Base-by-base conservation (phyloP, 169 alveolate genomes). In the Cryptosporidium muris region DNA sequence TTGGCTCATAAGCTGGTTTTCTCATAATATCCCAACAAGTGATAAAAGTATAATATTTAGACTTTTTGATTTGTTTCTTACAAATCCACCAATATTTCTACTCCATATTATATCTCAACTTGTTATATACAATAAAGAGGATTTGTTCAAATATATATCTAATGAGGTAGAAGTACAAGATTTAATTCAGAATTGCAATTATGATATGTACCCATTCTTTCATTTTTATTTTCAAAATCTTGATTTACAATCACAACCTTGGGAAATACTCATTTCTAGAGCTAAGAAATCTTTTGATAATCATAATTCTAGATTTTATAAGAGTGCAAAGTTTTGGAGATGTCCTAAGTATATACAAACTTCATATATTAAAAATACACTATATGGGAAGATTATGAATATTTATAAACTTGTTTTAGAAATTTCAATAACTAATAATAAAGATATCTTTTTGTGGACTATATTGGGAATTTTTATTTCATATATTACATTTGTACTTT, bases 1-100 rank as follows among this genome's bases (percentile, higher is more conserved):
- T n/a, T 92, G 95, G 95, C 47, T 92, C 3, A 64, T 92, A 6
- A 92, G 94, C 6, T 92, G 92, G 92, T 90, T 92, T 54, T 63
- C 93, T 9, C 95, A 92, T 56, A 88, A 90, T 66, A 51, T 92
- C 5, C 47, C 85, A 7, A 14, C 43, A 14, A 53, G 43, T 45
- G 4, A 48, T 5, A 45, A 36, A 6, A 43, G 60, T 14, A 7
- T 74, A 38, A 36, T 58, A 58, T 74, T 47, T 42, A 45, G 47
- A 9, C 25, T 74, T 8, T 74, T 56, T 58, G 85, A 74, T 42
- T n/a, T 58, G 14, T 36, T 58, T 43, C 43, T 74, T 42, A 54
- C 43, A 34, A 74, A 58, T 64, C 36, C 38, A 25, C 85, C 85
- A n/a, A 12, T 74, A 2, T 74, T 43, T 42, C 54, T 74, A 11